Percentiles rank a stretch among this genome's conserved stretches.
These are phyloP conservation scores for Xylaria cubensis DNA, from an alignment of 495 filamentous ascomycete species.

Conservation along the genomic window DNA sequence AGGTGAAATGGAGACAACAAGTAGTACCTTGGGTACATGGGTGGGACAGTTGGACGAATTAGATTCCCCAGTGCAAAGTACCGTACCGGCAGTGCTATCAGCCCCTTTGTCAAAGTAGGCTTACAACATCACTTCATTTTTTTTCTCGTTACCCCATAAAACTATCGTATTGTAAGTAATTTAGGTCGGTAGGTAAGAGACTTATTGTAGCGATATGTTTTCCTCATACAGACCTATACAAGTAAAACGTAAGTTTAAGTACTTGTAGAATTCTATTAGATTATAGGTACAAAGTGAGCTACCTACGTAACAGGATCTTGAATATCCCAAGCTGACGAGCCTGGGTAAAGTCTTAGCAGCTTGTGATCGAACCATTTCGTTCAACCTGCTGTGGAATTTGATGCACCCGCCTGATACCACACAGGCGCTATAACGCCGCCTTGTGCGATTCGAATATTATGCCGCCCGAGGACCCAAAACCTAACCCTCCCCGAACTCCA, in stretches of 20 bases:
- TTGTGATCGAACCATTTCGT: background rate
- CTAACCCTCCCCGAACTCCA: slow-evolving; percentile 12
- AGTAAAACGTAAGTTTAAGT: background rate
- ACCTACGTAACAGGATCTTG: slow-evolving; percentile 2
- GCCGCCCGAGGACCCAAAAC: background rate
- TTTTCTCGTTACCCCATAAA: background rate
- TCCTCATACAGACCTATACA: background rate
- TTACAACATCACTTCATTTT: background rate
- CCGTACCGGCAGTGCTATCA: background rate
- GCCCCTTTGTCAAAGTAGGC: background rate
- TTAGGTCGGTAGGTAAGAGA: background rate
- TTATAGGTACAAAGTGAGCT: slow-evolving; percentile 13
- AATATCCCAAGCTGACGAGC: background rate
- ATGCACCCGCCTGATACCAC: background rate
- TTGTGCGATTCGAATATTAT: background rate
- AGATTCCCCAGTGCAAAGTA: background rate
- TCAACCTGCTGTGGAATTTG: background rate
- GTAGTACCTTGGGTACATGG: background rate
- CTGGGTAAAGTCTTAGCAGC: slow-evolving; percentile 3
- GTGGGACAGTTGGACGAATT: background rate
- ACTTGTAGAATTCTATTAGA: slow-evolving; percentile 14
- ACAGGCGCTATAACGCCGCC: background rate
- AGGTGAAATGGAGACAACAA: background rate
- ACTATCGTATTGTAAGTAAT: background rate
- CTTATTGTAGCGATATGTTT: background rate